These are phyloP conservation scores for Umbelopsis ramanniana DNA, from an alignment of 192 early-diverging fungal species.

Conservation along the genomic window DNA sequence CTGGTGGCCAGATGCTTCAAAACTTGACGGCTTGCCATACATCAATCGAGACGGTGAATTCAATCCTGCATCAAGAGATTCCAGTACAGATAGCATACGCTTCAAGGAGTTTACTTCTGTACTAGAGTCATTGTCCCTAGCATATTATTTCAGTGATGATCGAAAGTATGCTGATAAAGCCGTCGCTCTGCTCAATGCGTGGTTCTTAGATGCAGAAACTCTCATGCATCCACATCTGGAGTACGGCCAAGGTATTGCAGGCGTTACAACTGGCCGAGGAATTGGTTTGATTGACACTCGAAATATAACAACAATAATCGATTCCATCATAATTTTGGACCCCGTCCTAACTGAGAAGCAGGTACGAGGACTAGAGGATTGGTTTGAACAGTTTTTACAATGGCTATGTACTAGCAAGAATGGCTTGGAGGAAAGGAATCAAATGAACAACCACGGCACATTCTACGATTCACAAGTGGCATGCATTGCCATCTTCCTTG, in stretches of 20 bases:
- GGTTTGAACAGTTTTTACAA: background rate
- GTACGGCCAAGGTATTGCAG: slow-evolving; percentile 17
- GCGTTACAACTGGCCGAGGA: background rate
- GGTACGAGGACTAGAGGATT: background rate
- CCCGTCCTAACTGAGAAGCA: background rate
- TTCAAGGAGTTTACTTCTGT: slow-evolving; percentile 8
- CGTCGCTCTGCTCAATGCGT: background rate
- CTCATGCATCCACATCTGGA: slow-evolving; percentile 17
- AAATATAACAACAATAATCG: background rate
- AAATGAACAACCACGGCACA: slow-evolving; percentile 20
- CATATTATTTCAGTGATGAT: slow-evolving; percentile 23
- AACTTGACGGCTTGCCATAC: background rate
- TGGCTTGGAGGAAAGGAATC: background rate
- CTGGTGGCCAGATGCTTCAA: slow-evolving; percentile 24
- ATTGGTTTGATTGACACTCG: slow-evolving; percentile 17
- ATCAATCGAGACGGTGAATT: slow-evolving; percentile 18
- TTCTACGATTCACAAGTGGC: slow-evolving; percentile 25
- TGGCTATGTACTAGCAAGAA: slow-evolving; percentile 1
- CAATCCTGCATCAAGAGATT: slow-evolving; percentile 14
- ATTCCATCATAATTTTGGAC: background rate
- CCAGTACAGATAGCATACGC: background rate
- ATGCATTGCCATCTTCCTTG: background rate
- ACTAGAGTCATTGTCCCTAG: background rate
- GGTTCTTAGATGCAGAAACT: slow-evolving; percentile 18
- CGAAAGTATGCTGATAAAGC: slow-evolving; percentile 12